Conservation (phyloP, 1,139 yeast species). For the Diutina mesorugosa region DNA sequence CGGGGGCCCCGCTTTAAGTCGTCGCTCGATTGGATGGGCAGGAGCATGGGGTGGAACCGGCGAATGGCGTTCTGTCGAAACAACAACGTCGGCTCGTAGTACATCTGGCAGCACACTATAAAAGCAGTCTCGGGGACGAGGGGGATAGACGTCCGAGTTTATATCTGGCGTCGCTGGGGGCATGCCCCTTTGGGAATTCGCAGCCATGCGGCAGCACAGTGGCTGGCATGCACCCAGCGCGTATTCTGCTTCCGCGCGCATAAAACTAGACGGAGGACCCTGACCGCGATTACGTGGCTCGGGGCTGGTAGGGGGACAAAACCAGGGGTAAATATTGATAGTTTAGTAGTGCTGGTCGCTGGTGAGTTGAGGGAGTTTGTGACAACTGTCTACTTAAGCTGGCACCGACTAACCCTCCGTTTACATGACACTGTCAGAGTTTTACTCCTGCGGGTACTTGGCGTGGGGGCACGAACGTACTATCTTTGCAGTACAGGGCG, state of each 20-base stretch:
- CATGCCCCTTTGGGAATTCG: not conserved
- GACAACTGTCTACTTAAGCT: no score
- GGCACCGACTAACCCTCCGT: no score
- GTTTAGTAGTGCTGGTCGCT: no score
- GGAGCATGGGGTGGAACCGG: not conserved
- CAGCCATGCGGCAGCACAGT: not conserved
- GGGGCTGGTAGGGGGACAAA: no score
- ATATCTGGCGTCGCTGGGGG: not conserved
- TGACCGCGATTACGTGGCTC: no score
- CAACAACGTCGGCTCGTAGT: constrained; percentile 30
- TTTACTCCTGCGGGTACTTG: no score
- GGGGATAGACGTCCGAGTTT: not conserved
- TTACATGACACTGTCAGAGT: no score
- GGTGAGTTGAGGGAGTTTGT: no score
- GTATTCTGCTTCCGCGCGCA: not conserved
- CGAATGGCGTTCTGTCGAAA: constrained; percentile 33
- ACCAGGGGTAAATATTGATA: no score
- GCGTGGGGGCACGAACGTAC: no score
- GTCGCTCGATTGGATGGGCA: not conserved
- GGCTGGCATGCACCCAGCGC: not conserved
- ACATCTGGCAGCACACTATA: constrained; percentile 4
- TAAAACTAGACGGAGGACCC: not conserved
- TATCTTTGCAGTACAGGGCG: not conserved
- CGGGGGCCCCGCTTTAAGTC: not conserved
- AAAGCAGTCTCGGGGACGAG: not conserved